These are phyloP conservation scores for Oryza nivara DNA, from an alignment of 176 grass and related monocot genomes.

Conservation along the genomic window DNA sequence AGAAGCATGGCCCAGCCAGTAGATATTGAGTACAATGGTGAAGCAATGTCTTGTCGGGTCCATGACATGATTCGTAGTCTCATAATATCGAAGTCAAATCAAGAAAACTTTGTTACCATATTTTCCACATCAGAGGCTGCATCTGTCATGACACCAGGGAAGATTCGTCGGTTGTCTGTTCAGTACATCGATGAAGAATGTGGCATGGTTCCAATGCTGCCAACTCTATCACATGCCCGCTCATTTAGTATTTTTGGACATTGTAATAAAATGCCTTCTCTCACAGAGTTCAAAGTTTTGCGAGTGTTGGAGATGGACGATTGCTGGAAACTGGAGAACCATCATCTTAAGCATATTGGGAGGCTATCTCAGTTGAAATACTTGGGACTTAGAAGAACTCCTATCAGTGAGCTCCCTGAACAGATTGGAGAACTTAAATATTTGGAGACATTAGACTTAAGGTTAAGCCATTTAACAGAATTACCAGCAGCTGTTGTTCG, in stretches of 20 bases:
- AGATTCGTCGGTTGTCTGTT: not conserved
- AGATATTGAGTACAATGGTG: slow-evolving; percentile 9
- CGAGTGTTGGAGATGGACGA: not conserved
- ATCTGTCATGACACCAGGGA: not conserved
- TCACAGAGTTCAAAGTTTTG: not conserved
- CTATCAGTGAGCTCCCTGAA: not conserved
- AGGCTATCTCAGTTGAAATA: not conserved
- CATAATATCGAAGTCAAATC: not conserved
- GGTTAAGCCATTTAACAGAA: not conserved
- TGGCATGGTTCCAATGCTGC: not conserved
- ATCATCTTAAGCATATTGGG: not conserved
- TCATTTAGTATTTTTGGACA: not conserved
- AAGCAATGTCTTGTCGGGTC: not conserved
- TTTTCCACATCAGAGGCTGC: not conserved
- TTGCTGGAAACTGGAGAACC: not conserved
- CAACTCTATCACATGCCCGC: not conserved
- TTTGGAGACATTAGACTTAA: not conserved
- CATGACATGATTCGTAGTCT: not conserved
- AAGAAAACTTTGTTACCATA: not conserved
- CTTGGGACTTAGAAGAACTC: not conserved
- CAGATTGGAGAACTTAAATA: not conserved
- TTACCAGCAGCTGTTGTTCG: not conserved
- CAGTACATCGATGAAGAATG: not conserved
- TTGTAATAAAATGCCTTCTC: not conserved
- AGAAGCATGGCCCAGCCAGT: not conserved